These are phyloP conservation scores for Carpinus viminea DNA, from an alignment of 306 rosid species.

Conservation along the genomic window DNA sequence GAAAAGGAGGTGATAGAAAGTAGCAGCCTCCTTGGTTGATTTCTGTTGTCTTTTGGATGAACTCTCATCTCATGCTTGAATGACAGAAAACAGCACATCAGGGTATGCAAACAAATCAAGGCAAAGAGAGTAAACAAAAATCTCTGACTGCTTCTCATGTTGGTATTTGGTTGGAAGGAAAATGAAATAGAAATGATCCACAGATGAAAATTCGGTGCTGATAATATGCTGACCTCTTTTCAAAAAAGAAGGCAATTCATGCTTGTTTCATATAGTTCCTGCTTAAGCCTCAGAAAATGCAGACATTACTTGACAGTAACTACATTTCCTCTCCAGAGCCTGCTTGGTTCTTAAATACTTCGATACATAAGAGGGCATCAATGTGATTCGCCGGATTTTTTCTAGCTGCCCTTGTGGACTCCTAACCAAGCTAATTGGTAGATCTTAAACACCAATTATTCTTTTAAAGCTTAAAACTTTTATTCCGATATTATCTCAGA, in stretches of 20 bases:
- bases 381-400: too few species aligned
- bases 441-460: too few species aligned
- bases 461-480: too few species aligned
- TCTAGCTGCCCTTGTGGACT: too few species aligned
- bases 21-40: constrained; percentile 48
- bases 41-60: constrained; percentile 28
- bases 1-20: constrained; percentile 35
- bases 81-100: constrained; percentile 31
- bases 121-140: constrained; percentile 39
- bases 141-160: constrained; percentile 54
- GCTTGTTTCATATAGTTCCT: constrained; percentile 24
- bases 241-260: constrained; percentile 24
- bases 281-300: constrained; percentile 3
- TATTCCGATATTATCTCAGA: too few species aligned
- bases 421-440: too few species aligned
- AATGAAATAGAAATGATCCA: constrained; percentile 15
- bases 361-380: background rate
- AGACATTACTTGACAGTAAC: constrained; percentile 20
- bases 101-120: constrained; percentile 40
- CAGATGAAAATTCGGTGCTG: constrained; percentile 18
- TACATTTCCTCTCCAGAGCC: constrained; percentile 7
- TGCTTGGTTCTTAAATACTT: constrained; percentile 22
- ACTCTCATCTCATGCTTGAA: constrained; percentile 31
- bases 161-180: constrained; percentile 26
- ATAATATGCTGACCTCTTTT: constrained; percentile 21